Percentiles rank a stretch among this genome's conserved stretches.
Evolutionary conservation across 1,139 yeast species (phyloP).

Genomic region (Zygosaccharomyces pseudobailii): DNA sequence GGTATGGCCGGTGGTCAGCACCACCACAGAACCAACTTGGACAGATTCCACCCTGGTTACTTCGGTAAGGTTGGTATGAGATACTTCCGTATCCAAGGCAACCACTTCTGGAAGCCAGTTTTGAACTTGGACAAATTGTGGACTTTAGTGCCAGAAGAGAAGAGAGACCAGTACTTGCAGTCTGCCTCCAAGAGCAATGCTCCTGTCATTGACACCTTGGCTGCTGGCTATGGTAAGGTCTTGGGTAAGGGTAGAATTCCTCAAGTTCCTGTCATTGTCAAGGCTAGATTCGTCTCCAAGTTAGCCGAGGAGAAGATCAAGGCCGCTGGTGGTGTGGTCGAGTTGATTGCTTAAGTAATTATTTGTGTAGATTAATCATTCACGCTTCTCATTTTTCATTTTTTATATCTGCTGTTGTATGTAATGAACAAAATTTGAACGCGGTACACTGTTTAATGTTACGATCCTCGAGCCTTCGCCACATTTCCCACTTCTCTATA

Average conservation of each 20-base stretch:
- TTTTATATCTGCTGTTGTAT: background rate
- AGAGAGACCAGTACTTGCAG: conserved; percentile 92
- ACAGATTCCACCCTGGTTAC: conserved; percentile 99
- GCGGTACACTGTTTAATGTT: background rate
- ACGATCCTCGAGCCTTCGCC: background rate
- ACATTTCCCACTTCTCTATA: background rate
- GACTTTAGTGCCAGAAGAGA: conserved; percentile 92
- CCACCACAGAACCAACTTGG: conserved; percentile 99
- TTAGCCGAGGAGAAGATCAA: conserved; percentile 99
- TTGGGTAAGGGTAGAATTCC: conserved; percentile 99
- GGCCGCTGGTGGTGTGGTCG: conserved; percentile 99
- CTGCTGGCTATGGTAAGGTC: conserved; percentile 99
- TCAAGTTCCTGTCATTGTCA: conserved; percentile 96
- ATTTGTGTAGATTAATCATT: conserved; percentile 7
- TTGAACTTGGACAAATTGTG: conserved; percentile 98
- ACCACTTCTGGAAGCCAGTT: conserved; percentile 97
- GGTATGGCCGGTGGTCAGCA: conserved; percentile 99
- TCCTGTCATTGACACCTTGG: conserved; percentile 98
- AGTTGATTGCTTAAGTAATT: conserved; percentile 81
- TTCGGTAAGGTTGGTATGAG: conserved; percentile 99
- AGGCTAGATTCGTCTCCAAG: conserved; percentile 98
- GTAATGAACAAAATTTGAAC: background rate
- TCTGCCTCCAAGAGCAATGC: conserved; percentile 85
- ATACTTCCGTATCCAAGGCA: conserved; percentile 96
- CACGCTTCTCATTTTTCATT: conserved; percentile 1